A percentile compares a stretch with the other conserved stretches of the same genome.
phyloP scores from a whole-genome alignment of 2,329 filamentous ascomycete species.

The Trichoderma polysporum region DNA sequence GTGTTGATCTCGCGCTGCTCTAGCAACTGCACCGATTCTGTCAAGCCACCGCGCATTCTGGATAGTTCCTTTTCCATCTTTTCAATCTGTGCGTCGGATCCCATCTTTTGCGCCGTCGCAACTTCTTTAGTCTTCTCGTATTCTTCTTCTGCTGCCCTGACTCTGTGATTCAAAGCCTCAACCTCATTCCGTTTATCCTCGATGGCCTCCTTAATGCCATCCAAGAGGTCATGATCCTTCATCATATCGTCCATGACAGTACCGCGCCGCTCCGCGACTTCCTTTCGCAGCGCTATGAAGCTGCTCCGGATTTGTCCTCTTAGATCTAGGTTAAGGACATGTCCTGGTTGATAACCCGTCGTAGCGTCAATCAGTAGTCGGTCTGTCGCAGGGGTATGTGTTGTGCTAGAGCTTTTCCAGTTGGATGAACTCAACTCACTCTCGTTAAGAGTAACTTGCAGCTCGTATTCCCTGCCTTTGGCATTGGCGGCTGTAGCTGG shows the following conservation, averaged over 20 bases:
- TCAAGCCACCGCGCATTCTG: slow-evolving; percentile 80
- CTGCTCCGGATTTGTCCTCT: slow-evolving; percentile 77
- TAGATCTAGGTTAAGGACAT: slow-evolving; percentile 86
- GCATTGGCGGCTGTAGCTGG: slow-evolving; percentile 82
- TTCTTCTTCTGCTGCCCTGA: slow-evolving; percentile 85
- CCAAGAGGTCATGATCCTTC: slow-evolving; percentile 89
- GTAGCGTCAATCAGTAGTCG: slow-evolving; percentile 77
- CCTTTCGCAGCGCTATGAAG: slow-evolving; percentile 77
- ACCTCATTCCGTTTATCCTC: slow-evolving; percentile 94
- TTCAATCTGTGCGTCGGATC: slow-evolving; percentile 90
- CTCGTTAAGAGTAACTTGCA: slow-evolving; percentile 78
- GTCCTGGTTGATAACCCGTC: slow-evolving; percentile 85
- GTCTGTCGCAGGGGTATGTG: slow-evolving; percentile 52
- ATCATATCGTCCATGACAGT: slow-evolving; percentile 84
- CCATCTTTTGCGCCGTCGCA: slow-evolving; percentile 82
- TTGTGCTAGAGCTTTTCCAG: slow-evolving; percentile 41
- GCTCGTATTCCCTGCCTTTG: slow-evolving; percentile 80
- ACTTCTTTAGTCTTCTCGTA: slow-evolving; percentile 90
- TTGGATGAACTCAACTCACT: slow-evolving; percentile 71
- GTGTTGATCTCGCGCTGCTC: slow-evolving; percentile 96
- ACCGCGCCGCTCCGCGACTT: slow-evolving; percentile 86
- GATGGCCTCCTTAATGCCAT: slow-evolving; percentile 94
- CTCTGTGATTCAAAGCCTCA: slow-evolving; percentile 83
- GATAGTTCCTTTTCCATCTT: slow-evolving; percentile 99
- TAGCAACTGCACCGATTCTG: slow-evolving; percentile 85